phyloP scores from a whole-genome alignment of 768 basidiomycete species.

The Serendipita sp. region DNA sequence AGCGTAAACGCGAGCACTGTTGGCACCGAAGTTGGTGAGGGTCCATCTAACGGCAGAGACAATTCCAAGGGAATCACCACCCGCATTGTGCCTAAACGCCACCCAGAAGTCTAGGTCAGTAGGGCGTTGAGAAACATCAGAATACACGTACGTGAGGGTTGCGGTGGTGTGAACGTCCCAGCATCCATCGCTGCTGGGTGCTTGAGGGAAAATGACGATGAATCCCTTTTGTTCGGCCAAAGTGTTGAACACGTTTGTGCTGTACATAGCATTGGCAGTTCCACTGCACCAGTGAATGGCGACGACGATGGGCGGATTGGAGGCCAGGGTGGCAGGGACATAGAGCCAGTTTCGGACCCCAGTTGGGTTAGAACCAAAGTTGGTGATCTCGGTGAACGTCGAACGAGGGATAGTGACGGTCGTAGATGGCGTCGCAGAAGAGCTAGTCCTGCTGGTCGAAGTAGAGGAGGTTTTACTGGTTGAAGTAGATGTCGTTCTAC shows the following conservation, averaged over 20 bases:
- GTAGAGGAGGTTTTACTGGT: neutral
- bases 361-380: conserved; percentile 39
- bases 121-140: neutral
- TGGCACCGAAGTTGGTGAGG: conserved; percentile 30
- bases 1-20: conserved; percentile 29
- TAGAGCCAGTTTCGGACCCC: conserved; percentile 33
- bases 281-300: conserved; percentile 33
- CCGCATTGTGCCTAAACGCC: conserved; percentile 29
- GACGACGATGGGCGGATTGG: conserved; percentile 31
- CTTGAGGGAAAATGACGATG: conserved; percentile 33
- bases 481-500: no score
- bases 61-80: conserved; percentile 38
- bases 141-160: neutral
- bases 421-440: neutral
- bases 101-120: conserved; percentile 22
- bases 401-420: neutral
- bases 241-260: conserved; percentile 31
- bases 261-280: conserved; percentile 34
- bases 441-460: neutral
- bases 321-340: conserved; percentile 7
- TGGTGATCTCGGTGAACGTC: conserved; percentile 7
- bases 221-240: conserved; percentile 32
- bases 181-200: conserved; percentile 9
- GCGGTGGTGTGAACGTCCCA: conserved; percentile 23
- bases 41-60: conserved; percentile 31